Evolutionary conservation across 2,329 filamentous ascomycete species (phyloP).

Genomic region (Biscogniauxia sp.): DNA sequence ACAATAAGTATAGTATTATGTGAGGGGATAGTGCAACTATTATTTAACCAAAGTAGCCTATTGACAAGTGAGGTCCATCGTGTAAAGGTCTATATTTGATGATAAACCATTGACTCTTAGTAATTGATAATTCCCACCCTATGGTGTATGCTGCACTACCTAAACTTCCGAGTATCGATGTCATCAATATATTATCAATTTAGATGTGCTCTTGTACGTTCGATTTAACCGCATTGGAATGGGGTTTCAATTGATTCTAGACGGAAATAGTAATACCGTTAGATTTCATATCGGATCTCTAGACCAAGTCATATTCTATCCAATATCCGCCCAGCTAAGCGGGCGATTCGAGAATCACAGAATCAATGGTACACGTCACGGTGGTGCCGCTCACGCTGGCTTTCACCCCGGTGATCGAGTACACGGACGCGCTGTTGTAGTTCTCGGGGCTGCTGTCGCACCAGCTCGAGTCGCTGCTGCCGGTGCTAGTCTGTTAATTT

Average conservation of each 20-base stretch:
- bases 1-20: no score
- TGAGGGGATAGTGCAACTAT: no score
- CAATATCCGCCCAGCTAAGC: constrained; percentile 16
- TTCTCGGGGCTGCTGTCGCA: constrained; percentile 36
- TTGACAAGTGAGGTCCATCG: no score
- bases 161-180: no score
- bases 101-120: no score
- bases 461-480: constrained; percentile 31
- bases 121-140: no score
- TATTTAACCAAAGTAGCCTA: no score
- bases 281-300: neutral
- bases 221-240: no score
- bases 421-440: constrained; percentile 36
- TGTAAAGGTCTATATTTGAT: no score
- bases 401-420: constrained; percentile 34
- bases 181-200: no score
- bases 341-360: constrained; percentile 43
- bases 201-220: no score
- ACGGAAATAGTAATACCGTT: neutral
- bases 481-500: constrained; percentile 24
- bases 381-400: constrained; percentile 34
- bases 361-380: constrained; percentile 42
- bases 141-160: no score
- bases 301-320: neutral
- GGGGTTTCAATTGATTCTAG: neutral